phyloP scores from a whole-genome alignment of 495 filamentous ascomycete species.

The Aspergillus panamensis region DNA sequence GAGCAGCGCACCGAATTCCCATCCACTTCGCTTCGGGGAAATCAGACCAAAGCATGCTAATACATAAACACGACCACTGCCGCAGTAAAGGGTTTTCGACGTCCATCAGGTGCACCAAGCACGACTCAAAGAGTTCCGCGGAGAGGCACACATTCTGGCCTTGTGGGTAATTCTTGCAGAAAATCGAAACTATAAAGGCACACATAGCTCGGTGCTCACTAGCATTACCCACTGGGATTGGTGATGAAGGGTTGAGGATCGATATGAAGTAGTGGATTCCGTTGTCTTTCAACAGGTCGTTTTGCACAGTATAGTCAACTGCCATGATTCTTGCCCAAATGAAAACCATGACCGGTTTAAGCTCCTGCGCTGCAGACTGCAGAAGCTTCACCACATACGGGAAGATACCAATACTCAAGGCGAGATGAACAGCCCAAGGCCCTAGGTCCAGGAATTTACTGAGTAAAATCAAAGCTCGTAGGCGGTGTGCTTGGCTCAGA shows the following conservation, averaged over 20 bases:
- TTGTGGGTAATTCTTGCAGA: constrained; percentile 89
- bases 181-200: constrained; percentile 93
- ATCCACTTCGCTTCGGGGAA: constrained; percentile 91
- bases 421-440: constrained; percentile 95
- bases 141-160: constrained; percentile 86
- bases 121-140: constrained; percentile 75
- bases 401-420: constrained; percentile 96
- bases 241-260: constrained; percentile 78
- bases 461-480: constrained; percentile 88
- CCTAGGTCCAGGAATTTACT: constrained; percentile 93
- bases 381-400: constrained; percentile 95
- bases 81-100: constrained; percentile 81
- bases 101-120: constrained; percentile 75
- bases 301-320: constrained; percentile 88
- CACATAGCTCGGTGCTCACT: constrained; percentile 98
- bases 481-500: constrained; percentile 87
- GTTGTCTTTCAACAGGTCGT: constrained; percentile 90
- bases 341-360: constrained; percentile 99
- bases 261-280: constrained; percentile 94
- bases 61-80: constrained; percentile 95
- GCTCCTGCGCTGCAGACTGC: constrained; percentile 88
- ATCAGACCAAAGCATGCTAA: constrained; percentile 92
- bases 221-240: constrained; percentile 76
- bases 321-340: constrained; percentile 98
- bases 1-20: constrained; percentile 79